Percentiles rank a stretch among this genome's conserved stretches.
Conservation (phyloP, 495 filamentous ascomycete genomes). For the Trichoderma orchidacearum region DNA sequence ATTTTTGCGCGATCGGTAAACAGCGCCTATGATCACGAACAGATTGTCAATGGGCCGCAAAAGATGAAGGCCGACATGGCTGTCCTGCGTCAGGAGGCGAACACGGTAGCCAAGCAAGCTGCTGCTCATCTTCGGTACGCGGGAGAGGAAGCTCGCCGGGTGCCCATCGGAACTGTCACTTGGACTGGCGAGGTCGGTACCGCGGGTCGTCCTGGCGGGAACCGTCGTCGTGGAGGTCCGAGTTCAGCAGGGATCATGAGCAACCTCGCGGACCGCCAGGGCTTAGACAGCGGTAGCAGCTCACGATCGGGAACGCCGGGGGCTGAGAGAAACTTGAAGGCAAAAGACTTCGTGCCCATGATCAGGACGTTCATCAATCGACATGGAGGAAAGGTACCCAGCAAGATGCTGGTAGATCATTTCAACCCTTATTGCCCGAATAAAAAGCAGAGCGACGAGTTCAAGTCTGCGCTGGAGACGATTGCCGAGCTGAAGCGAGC, state of each 20-base stretch:
- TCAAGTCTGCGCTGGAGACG: conserved; percentile 31
- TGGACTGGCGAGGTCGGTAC: conserved; percentile 82
- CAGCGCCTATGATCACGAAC: conserved; percentile 75
- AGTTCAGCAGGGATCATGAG: conserved; percentile 44
- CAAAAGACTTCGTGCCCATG: conserved; percentile 52
- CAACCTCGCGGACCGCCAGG: conserved; percentile 44
- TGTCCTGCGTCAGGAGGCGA: conserved; percentile 71
- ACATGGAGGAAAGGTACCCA: conserved; percentile 59
- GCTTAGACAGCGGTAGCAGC: conserved; percentile 19
- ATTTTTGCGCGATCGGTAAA: conserved; percentile 80
- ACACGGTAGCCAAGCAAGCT: conserved; percentile 62
- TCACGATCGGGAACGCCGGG: conserved; percentile 17
- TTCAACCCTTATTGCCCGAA: conserved; percentile 41
- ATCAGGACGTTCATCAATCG: conserved; percentile 59
- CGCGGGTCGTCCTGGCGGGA: conserved; percentile 41
- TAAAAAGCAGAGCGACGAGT: conserved; percentile 24
- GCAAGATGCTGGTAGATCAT: conserved; percentile 67
- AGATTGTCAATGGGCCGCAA: conserved; percentile 47
- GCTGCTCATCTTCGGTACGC: conserved; percentile 59
- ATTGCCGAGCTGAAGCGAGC: conserved; percentile 34
- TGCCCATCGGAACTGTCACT: conserved; percentile 75
- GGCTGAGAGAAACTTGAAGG: conserved; percentile 13
- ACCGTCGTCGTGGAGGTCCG: conserved; percentile 24
- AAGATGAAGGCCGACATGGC: conserved; percentile 46
- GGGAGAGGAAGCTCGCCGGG: conserved; percentile 50